These are phyloP conservation scores for Pythium periplocum DNA, from an alignment of 352 stramenopile species.

Conservation along the genomic window DNA sequence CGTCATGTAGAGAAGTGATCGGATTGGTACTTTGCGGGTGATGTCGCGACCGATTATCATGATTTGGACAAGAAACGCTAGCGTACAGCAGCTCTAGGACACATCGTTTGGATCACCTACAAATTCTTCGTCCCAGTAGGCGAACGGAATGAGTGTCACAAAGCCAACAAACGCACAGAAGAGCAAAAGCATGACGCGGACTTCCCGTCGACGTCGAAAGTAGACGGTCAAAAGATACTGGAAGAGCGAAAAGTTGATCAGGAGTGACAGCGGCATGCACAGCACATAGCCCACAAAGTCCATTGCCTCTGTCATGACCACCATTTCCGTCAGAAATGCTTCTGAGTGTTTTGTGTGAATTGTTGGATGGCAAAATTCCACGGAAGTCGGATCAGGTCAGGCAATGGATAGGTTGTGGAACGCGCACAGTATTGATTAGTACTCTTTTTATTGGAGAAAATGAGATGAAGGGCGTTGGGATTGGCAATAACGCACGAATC, in stretches of 20 bases:
- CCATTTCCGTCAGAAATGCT: no score
- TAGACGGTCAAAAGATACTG: slow-evolving; percentile 1
- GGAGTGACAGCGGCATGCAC: neutral
- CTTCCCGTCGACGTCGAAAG: neutral
- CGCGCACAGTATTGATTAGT: no score
- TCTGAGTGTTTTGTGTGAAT: no score
- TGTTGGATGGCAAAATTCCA: no score
- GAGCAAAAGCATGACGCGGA: neutral
- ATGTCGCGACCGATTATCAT: slow-evolving; percentile 17
- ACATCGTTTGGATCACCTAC: slow-evolving; percentile 19
- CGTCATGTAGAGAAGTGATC: slow-evolving; percentile 1
- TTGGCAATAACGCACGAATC: no score
- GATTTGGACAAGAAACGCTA: slow-evolving; percentile 22
- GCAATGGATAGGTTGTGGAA: no score
- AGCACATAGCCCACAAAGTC: slow-evolving; percentile 2
- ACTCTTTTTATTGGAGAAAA: no score
- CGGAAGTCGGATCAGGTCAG: no score
- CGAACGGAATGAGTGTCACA: neutral
- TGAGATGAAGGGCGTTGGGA: no score
- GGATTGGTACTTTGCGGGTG: slow-evolving; percentile 9
- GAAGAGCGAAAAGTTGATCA: slow-evolving; percentile 5
- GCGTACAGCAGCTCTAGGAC: slow-evolving; percentile 17
- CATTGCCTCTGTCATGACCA: neutral
- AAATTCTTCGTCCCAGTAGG: neutral
- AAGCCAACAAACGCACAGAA: neutral